Evolutionary conservation across 2,329 filamentous ascomycete genomes (phyloP).

Genomic region (Aspergillus tubingensis): DNA sequence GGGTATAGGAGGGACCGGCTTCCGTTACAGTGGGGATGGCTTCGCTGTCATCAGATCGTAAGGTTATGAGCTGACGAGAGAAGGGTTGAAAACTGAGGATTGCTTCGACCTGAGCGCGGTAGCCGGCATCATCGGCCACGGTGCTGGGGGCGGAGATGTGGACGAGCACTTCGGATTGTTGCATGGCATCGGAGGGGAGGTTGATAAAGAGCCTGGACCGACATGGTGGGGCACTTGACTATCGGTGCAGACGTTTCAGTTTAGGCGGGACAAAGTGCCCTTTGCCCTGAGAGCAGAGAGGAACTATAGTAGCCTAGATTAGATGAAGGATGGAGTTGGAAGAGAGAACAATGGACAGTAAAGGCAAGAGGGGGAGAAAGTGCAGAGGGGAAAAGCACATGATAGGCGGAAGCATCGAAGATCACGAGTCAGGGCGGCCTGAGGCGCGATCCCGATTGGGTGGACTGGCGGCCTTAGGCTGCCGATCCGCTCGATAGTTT

Average conservation of each 20-base stretch:
- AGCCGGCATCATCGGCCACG: conserved; percentile 40
- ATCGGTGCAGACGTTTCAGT: background rate
- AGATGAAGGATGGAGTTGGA: background rate
- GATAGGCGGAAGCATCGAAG: background rate
- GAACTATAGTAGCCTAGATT: background rate
- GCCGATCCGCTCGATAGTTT: conserved; percentile 15
- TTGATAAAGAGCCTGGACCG: background rate
- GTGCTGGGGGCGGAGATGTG: conserved; percentile 45
- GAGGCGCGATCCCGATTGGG: conserved; percentile 9
- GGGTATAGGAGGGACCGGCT: background rate
- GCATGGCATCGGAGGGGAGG: conserved; percentile 19
- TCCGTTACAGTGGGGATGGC: background rate
- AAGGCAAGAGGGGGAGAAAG: background rate
- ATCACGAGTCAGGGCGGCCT: conserved; percentile 1
- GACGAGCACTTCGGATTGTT: conserved; percentile 41
- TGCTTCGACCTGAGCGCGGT: conserved; percentile 41
- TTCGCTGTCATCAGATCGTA: conserved; percentile 1
- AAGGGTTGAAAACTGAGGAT: conserved; percentile 37
- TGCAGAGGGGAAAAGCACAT: background rate
- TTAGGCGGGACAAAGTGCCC: background rate
- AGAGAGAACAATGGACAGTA: background rate
- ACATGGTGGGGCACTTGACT: conserved; percentile 7
- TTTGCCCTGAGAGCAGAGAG: background rate
- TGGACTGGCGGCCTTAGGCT: conserved; percentile 11
- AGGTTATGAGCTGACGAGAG: conserved; percentile 28